Base-by-base conservation (phyloP, 2,329 filamentous ascomycete species). In the Clathrospora elynae region DNA sequence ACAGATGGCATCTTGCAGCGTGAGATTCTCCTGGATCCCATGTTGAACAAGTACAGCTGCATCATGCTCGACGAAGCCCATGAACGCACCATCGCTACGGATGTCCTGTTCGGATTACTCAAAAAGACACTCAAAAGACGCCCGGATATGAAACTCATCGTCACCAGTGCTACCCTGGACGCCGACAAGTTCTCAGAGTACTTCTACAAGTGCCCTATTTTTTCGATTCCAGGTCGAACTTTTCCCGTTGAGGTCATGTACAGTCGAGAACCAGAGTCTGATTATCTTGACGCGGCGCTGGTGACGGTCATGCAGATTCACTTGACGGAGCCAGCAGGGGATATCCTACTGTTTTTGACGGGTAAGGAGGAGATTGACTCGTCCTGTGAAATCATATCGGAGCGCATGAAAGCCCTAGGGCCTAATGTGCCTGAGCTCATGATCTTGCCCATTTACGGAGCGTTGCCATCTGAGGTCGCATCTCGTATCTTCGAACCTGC, bases 11-110 rank as follows among this genome's bases (percentile, higher is more conserved):
- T 99, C 87, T 84, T 99, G 62, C 79, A 97, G 64, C 80, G 93
- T 64, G 93, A 99, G 74, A 91, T 93, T 43, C 95, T 99, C 85
- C 86, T 96, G 72, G 93, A 99, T 71, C 88, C 91, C 65, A 82
- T 95, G 59, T 83, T 99, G 74, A 86, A 82, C 35, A 87, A 91
- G 40, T 99, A 99, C 75, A 93, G 90, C 77, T 95, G 89, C 63
- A 97, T 99, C 68, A 97, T 99, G 72, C 86, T 99, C 50, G 93
- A 99, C 71, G 93, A 99, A 72, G 93, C 95, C 40, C 93, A 99
- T 83, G 93, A 99, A 74, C 84, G 95, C 70, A 99, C 93, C 0
- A 85, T 99, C 49, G 90, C 92, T 14, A 99, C 95, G 6, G 93
- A 99, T 77, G 93, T 99, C 51, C 78, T 99, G 45, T 97, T 99